A percentile compares a stretch with the other conserved stretches of the same genome.
phyloP scores from a whole-genome alignment of 768 basidiomycete species.

The Naganishia kalamii region DNA sequence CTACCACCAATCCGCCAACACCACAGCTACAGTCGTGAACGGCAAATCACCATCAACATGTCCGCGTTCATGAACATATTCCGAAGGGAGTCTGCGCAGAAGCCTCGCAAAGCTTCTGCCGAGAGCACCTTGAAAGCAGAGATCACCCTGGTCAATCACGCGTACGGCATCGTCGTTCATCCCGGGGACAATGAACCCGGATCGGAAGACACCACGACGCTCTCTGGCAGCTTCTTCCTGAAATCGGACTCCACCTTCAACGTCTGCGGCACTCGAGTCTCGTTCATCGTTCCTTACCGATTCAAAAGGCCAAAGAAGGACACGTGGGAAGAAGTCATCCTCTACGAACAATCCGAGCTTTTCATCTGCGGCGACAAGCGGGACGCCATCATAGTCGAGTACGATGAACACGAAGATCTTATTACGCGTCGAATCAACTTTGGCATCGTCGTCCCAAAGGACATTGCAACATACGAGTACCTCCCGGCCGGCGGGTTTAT shows the following conservation, averaged over 20 bases:
- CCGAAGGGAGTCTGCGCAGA: background rate
- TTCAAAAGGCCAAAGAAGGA: background rate
- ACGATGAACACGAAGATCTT: background rate
- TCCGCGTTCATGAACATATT: conserved; percentile 8
- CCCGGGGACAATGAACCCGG: background rate
- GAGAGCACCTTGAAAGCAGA: background rate
- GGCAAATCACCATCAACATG: background rate
- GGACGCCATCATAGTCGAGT: background rate
- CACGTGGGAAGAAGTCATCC: background rate
- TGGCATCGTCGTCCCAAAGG: background rate
- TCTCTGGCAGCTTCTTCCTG: background rate
- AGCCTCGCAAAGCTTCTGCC: no score
- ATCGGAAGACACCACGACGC: background rate
- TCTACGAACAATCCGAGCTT: background rate
- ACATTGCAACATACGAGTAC: background rate
- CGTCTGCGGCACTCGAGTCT: background rate
- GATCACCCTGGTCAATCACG: background rate
- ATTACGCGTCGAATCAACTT: background rate
- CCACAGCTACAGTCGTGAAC: background rate
- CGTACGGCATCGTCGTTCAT: background rate
- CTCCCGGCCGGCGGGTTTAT: background rate
- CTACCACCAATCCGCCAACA: background rate
- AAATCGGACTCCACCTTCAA: background rate
- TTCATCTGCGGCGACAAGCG: background rate
- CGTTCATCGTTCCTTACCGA: background rate